Evolutionary conservation across 306 rosid species (phyloP), one percentile per base, ranked within the genome.

Genomic region (Adenanthera pavonina): DNA sequence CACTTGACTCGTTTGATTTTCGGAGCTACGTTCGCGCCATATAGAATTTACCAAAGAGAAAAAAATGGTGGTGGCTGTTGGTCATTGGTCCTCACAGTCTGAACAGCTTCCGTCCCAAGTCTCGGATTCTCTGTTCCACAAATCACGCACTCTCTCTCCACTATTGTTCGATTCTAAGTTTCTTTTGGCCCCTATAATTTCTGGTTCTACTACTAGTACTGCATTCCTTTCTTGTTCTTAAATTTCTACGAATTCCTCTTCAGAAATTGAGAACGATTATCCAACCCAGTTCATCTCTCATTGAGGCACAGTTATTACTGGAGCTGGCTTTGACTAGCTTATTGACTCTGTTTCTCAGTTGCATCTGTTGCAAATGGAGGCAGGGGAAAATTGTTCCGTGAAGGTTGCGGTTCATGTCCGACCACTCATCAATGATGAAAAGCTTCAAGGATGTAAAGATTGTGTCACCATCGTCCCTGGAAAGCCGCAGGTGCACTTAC

Each of bases 401-500:
- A 96, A 92, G 81, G 99, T 96, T 20, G 99, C 98, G 69, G 98
- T 96, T 38, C 97, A 96, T 82, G 91, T 92, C 81, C 89, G 99
- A 46, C 99, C 99, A 11, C 93, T 96, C 76, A 90, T 96, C 89
- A 84, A 84, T 51, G 98, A 96, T 74, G 99, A 96, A 92, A 90
- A 91, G 83, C 85, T 91, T 74, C 99, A 92, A 80, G 99, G 99
- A 0, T 96, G 99, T 88, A 92, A 96, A 77, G 99, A 96, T 85
- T 96, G 99, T 75, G 98, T 96, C 82, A 91, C 89, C 74, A 95
- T 94, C 81, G 92, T 91, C 76, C 57, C 89, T 19, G 94, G 94
- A 64, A 96, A 96, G 92, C 99, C 98, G 83, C 99, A 96, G 99
- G 98, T 95, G 82, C 80, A 61, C 62, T 76, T 59, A 34, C 78